A percentile compares a stretch with the other conserved stretches of the same genome.
phyloP scores from a whole-genome alignment of 257 asterid genomes.

The Solanum etuberosum region DNA sequence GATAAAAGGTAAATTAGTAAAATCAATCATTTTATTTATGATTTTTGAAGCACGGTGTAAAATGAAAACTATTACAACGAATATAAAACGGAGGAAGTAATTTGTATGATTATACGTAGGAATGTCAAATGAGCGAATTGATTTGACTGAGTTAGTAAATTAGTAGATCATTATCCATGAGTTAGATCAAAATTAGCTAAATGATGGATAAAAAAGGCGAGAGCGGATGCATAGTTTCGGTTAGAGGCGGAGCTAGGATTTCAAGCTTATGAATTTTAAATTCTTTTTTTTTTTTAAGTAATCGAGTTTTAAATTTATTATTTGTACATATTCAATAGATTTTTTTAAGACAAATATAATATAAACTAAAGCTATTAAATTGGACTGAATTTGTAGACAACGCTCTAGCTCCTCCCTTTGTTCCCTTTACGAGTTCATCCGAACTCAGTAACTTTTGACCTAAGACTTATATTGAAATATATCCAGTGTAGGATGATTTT shows the following conservation, averaged over 20 bases:
- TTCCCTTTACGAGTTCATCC: not conserved
- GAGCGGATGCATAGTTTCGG: not conserved
- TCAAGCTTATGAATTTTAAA: not conserved
- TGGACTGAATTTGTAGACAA: not conserved
- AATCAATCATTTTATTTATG: too few species aligned
- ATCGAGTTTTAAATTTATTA: not conserved
- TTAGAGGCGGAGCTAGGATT: not conserved
- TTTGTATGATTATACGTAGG: not conserved
- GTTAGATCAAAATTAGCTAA: not conserved
- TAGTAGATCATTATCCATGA: not conserved
- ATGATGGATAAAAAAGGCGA: not conserved
- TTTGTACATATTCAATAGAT: not conserved
- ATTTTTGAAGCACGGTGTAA: too few species aligned
- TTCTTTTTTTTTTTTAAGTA: not conserved
- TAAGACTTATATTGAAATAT: not conserved
- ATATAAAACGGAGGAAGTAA: not conserved
- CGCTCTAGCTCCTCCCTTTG: not conserved
- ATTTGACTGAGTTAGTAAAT: not conserved
- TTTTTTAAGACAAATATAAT: not conserved
- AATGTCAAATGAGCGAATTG: not conserved
- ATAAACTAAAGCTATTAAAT: not conserved
- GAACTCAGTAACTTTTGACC: not conserved
- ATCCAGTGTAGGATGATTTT: not conserved
- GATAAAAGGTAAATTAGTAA: too few species aligned
- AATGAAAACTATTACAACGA: too few species aligned